Evolutionary conservation across 257 asterid genomes (phyloP).

Genomic region (Phtheirospermum japonicum): DNA sequence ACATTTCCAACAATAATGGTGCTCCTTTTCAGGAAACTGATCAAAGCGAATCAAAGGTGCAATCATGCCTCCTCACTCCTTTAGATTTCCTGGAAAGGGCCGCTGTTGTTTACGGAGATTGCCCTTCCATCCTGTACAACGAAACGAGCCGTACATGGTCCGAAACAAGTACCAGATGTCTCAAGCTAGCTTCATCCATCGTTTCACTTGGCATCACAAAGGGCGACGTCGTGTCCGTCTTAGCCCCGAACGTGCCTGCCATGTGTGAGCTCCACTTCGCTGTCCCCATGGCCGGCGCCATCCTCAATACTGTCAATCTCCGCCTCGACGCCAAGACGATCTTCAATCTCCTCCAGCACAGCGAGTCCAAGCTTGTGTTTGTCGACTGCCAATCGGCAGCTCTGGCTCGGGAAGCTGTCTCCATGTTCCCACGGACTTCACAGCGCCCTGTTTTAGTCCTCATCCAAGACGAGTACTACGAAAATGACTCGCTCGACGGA

Average conservation of each 20-base stretch:
- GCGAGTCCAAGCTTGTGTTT: conserved; percentile 46
- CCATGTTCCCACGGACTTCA: conserved; percentile 32
- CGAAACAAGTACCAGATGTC: conserved; percentile 42
- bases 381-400: conserved; percentile 39
- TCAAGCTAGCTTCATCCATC: conserved; percentile 49
- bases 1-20: too few relatives aligned
- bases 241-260: conserved; percentile 62
- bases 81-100: conserved; percentile 43
- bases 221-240: conserved; percentile 53
- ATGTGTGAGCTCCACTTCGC: too few relatives aligned
- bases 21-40: too few relatives aligned
- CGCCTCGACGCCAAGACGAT: conserved; percentile 46
- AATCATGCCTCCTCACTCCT: conserved; percentile 42
- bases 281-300: conserved; percentile 67
- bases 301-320: too few relatives aligned
- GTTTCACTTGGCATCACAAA: too few relatives aligned
- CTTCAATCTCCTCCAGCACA: too few relatives aligned
- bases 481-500: conserved; percentile 35
- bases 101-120: conserved; percentile 38
- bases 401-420: conserved; percentile 38
- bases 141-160: conserved; percentile 44
- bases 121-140: conserved; percentile 42
- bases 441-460: conserved; percentile 32
- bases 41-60: too few relatives aligned
- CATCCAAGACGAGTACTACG: conserved; percentile 35